Base-by-base conservation (phyloP, 2,329 filamentous ascomycete species). In the Epichloe coenophiala region DNA sequence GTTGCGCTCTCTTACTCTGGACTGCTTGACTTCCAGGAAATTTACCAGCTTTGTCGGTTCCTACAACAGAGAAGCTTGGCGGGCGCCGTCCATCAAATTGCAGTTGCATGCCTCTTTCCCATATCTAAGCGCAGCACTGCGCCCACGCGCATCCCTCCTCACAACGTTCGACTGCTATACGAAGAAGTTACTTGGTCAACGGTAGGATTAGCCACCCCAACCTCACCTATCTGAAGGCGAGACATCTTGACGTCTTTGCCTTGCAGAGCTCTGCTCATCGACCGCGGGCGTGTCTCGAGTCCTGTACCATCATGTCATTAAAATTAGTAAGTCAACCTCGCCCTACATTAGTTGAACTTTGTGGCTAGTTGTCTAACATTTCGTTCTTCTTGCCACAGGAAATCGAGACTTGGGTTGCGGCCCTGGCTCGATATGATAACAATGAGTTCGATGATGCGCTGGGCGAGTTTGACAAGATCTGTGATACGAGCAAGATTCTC, bases 401-500 rank as follows among this genome's bases (percentile, higher is more conserved):
- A 85, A 98, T 98, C 69, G 91, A 97, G 73, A 95, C 88, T 47
- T 98, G 93, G 93, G 93, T 97, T 58, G 76, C 84, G 66, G 93
- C 93, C 68, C 81, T 98, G 50, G 82, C 75, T 60, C 84, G 84
- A 65, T 98, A 98, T 72, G 93, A 98, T 71, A 93, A 91, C 71
- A 95, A 95, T 71, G 88, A 98, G 63, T 97, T 95, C 69, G 91
- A 97, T 62, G 86, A 91, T 58, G 83, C 93, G 31, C 71, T 97
- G 55, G 79, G 76, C 59, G 80, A 86, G 54, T 97, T 98, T 64
- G 86, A 88, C 55, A 80, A 76, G 59, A 95, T 98, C 61, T 78
- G 86, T 54, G 93, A 97, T 66, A 98, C 93, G 0, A 96, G 93
- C 59, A 97, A 95, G 74, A 98, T 98, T 55, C 75, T 95, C 54